Evolutionary conservation across 352 stramenopile species (phyloP), one percentile per base, ranked within the genome.

Genomic region (Phytophthora megakarya): DNA sequence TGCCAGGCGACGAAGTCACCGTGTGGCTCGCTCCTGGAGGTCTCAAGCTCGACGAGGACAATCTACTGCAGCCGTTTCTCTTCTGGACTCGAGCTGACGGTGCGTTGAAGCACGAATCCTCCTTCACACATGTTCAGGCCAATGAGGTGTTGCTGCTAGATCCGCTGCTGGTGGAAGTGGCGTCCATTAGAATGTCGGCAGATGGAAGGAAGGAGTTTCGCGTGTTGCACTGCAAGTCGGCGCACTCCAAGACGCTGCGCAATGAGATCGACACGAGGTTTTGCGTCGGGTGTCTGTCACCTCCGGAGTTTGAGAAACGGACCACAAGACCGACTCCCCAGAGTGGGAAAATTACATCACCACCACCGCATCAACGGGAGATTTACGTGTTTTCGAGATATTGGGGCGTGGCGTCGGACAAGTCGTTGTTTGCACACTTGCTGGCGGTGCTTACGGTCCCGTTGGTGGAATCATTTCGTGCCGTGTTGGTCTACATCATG

Each of bases 311-410:
- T 49, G 58, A 73, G 40, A 73, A 62, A 48, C 64, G 57, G 5
- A 67, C 58, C 40, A 56, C 44, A 25, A 33, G 33, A 11, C 60
- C 67, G 8, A 76, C 47, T 51, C 67, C 67, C 0, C 64, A 72
- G 32, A 72, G 59, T 25, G 62, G 67, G 13, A 80, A 74, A 55
- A 51, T 76, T 25, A 63, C 33, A 18, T 58, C 51, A 7, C 40
- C 48, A 28, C 35, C 57, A 13, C 61, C 40, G 3, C 47, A 70
- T 39, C 15, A 49, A 19, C 48, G 62, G 26, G 76, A 89, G 54
- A 75, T 92, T 15, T 93, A 95, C 61, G 76, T 93, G 8, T 93
- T 93, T 61, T 92, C 84, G 21, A 84, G 86, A 32, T 93, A 95
- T 50, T 90, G 86, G 83, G 80, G 85, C 42, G 84, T 95, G 15